A percentile compares a stretch with the other conserved stretches of the same genome.
These are phyloP conservation scores for Aspergillus funiculosus DNA, from an alignment of 495 filamentous ascomycete species.

Conservation along the genomic window DNA sequence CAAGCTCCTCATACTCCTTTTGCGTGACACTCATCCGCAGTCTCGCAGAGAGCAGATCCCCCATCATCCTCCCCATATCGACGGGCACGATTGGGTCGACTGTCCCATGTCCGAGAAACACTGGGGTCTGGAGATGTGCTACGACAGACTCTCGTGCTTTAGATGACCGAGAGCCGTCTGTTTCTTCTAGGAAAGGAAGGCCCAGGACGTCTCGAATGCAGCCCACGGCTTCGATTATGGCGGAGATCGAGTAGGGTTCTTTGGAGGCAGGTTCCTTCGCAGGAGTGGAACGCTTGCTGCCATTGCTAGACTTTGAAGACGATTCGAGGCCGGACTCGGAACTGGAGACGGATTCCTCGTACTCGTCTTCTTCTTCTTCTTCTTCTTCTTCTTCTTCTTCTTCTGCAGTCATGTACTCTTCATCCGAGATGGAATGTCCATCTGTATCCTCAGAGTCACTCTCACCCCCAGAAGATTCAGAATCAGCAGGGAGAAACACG, in stretches of 20 bases:
- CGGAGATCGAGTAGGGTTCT: too few species aligned
- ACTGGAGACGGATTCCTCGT: neutral
- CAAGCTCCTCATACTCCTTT: conserved; percentile 46
- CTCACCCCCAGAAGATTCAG: too few species aligned
- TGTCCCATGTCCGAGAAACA: conserved; percentile 50
- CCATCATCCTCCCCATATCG: conserved; percentile 37
- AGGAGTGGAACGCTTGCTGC: too few species aligned
- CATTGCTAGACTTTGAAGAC: too few species aligned
- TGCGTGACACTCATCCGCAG: conserved; percentile 44
- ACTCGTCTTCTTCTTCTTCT: conserved; percentile 9
- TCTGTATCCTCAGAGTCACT: too few species aligned
- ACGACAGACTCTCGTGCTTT: conserved; percentile 15
- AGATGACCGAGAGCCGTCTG: neutral
- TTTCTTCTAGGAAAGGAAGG: neutral
- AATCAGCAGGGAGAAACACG: too few species aligned
- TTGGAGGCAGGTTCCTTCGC: too few species aligned
- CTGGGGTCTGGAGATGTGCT: conserved; percentile 27
- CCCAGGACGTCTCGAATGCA: neutral
- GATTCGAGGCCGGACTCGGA: too few species aligned
- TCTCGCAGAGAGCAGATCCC: conserved; percentile 27
- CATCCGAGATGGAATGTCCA: too few species aligned
- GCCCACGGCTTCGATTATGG: neutral
- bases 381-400: neutral
- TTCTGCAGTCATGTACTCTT: too few species aligned
- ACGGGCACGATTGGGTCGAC: conserved; percentile 49